Evolutionary conservation across 164 flowering plant species (phyloP), one percentile per base, ranked within the genome.

Genomic region (Kalanchoe fedtschenkoi): DNA sequence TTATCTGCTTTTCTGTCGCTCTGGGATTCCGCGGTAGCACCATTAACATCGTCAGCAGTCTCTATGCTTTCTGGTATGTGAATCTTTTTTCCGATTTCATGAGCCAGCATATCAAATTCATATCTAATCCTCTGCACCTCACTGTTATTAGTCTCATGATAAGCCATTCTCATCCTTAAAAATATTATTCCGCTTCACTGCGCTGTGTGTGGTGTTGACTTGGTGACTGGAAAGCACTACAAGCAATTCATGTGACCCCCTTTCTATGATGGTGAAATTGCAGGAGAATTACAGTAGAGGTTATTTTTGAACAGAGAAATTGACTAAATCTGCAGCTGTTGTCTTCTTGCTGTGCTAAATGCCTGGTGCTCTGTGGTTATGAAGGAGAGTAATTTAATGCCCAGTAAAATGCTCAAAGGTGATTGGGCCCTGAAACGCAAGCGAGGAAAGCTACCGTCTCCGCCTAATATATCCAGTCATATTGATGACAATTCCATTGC

Each of bases 341-440:
- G 17, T 51, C 28, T 15, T 10, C 56, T 24, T 10, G 28, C 30
- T 24, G 17, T 51, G 56, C 56, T 51, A 15, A 11, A 51, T 51
- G 56, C 32, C 28, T 22, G 29, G 29, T 21, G 39, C 6, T 9
- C 29, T 26, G 21, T 26, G 56, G 24, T 6, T 14, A 14, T 87
- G 95, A 90, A 69, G 81, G 96, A 84, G 62, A 76, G 75, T 46
- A 70, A 70, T 66, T 72, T 78, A 22, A 62, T 66, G n/a, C 66
- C 68, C 42, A 72, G 71, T 71, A 78, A 72, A 72, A 80, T 86
- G 80, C 80, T 89, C 57, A 80, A 80, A 61, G 73, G 80, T 63
- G 81, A 86, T 66, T 95, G 97, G 97, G 91, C 80, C 54, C 61
- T 80, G 77, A 95, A 91, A 74, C 86, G 96, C 54, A 95, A 89